phyloP scores from a whole-genome alignment of 1,284 basidiomycete species.

The Fomitopsis palustris region DNA sequence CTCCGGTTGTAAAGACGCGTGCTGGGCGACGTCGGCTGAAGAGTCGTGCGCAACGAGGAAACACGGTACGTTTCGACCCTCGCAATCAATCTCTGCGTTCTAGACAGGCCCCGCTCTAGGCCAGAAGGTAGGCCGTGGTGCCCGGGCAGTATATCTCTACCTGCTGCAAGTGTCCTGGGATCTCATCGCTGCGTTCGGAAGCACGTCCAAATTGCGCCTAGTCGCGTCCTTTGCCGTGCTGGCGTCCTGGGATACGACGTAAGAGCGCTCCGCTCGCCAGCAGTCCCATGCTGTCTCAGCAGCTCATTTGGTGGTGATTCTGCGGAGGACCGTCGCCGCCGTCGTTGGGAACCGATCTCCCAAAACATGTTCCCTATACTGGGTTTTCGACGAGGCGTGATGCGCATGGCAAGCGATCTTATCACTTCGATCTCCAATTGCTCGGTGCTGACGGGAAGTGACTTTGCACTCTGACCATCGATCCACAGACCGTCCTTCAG shows the following conservation, averaged over 20 bases:
- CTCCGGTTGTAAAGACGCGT: not conserved
- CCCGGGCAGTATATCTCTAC: not conserved
- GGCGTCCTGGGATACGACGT: not conserved
- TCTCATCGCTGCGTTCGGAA: not conserved
- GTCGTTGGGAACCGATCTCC: not conserved
- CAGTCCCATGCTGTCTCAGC: not conserved
- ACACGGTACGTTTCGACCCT: not conserved
- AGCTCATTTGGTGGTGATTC: not conserved
- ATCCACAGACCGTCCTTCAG: not conserved
- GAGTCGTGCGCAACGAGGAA: not conserved
- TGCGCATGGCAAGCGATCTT: not conserved
- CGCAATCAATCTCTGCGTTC: not conserved
- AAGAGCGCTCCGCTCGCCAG: not conserved
- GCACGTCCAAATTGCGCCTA: not conserved
- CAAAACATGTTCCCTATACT: not conserved
- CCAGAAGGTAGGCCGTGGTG: not conserved
- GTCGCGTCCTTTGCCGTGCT: slow-evolving; percentile 1
- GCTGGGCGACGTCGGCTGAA: not conserved
- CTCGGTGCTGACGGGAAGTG: not conserved
- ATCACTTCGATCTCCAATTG: not conserved
- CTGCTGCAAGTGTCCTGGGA: not conserved
- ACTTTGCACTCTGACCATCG: not conserved
- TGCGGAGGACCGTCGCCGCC: not conserved
- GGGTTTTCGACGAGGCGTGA: not conserved
- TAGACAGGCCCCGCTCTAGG: not conserved